Evolutionary conservation across 192 early-diverging fungal genomes (phyloP).

Genomic region (Mortierella claussenii): DNA sequence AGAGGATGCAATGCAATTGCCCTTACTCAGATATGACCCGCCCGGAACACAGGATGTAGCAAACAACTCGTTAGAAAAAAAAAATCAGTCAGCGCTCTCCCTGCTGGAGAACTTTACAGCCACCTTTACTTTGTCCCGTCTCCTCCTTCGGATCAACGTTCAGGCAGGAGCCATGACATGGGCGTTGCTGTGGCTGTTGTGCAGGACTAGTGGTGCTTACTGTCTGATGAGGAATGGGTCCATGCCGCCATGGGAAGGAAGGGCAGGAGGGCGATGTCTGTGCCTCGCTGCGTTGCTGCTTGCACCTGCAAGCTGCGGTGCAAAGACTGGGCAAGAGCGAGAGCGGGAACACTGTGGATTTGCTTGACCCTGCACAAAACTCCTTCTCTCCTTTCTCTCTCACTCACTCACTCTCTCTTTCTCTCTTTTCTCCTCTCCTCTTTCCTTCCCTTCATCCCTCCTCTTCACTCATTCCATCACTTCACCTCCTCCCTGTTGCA

Average conservation of each 20-base stretch:
- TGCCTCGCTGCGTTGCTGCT: too few relatives aligned
- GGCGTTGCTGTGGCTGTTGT: too few relatives aligned
- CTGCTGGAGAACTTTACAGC: not conserved
- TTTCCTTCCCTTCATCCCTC: not conserved
- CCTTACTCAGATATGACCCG: conserved; percentile 14
- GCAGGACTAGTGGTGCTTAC: too few relatives aligned
- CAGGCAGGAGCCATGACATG: not conserved
- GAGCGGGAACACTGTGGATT: too few relatives aligned
- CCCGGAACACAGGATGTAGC: not conserved
- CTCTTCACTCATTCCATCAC: not conserved
- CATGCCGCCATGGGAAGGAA: too few relatives aligned
- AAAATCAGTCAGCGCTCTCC: not conserved
- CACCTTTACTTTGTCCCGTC: too few relatives aligned
- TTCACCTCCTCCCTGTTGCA: not conserved
- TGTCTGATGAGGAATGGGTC: too few relatives aligned
- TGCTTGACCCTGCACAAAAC: not conserved
- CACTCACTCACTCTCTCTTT: not conserved
- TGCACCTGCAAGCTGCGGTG: too few relatives aligned
- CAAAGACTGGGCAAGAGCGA: too few relatives aligned
- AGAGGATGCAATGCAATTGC: not conserved
- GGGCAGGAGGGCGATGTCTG: too few relatives aligned
- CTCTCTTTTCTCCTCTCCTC: not conserved
- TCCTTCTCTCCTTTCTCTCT: not conserved
- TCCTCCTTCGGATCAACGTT: conserved; percentile 1
- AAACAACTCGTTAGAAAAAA: not conserved